These are phyloP conservation scores for Chalciporus sphaerocephalus DNA, from an alignment of 768 basidiomycete genomes.

Conservation along the genomic window DNA sequence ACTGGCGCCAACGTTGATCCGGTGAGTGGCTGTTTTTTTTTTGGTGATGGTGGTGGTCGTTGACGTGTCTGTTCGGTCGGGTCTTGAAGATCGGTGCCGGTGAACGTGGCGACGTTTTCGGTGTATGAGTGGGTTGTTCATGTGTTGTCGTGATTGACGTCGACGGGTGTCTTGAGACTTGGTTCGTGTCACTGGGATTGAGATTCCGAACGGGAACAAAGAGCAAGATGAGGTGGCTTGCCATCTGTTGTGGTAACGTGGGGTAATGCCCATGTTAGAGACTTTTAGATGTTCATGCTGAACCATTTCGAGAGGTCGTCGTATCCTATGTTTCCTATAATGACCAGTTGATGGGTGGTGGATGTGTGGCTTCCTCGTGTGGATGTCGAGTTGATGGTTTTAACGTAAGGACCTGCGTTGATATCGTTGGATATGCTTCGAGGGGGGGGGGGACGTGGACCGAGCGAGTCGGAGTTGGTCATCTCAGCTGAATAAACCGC, in stretches of 20 bases:
- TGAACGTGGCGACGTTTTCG: constrained; percentile 80
- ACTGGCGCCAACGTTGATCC: constrained; percentile 72
- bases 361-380: not conserved
- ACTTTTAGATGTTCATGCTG: too few relatives aligned
- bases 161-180: not conserved
- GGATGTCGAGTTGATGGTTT: not conserved
- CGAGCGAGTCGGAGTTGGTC: not conserved
- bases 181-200: too few relatives aligned
- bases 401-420: not conserved
- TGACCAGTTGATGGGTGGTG: too few relatives aligned
- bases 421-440: not conserved
- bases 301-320: too few relatives aligned
- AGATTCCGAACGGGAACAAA: not conserved
- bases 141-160: constrained; percentile 24
- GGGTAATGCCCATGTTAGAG: too few relatives aligned
- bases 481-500: too few relatives aligned
- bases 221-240: too few relatives aligned
- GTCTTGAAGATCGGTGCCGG: constrained; percentile 62
- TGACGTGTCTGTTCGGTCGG: not conserved
- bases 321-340: too few relatives aligned
- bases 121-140: constrained; percentile 63
- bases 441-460: not conserved
- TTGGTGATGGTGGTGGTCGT: not conserved
- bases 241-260: too few relatives aligned
- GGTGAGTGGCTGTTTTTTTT: constrained; percentile 38